Evolutionary conservation across 345 rosid genomes (phyloP), one percentile per base, ranked within the genome.

Genomic region (Orychophragmus violaceus): DNA sequence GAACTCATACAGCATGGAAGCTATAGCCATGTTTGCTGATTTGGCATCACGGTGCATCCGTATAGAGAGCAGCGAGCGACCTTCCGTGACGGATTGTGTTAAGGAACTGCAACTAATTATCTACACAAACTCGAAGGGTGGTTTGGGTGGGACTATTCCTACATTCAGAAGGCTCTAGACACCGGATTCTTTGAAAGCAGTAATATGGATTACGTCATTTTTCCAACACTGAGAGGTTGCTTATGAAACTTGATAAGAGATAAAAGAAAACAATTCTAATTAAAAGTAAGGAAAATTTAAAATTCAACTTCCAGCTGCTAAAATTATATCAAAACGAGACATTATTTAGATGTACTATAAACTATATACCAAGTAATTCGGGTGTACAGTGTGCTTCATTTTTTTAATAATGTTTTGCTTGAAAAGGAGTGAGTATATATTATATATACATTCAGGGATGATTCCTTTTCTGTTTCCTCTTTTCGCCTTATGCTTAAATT

Each of bases 41-140:
- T 64, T 93, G 56, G 98, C 97, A 71, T 90, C 97, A 18, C 83
- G 98, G n/a, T 90, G 98, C 41, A 88, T 93, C 53, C 94, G 92
- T 27, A 72, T 74, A 36, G 97, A 88, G 67, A 88, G 98, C 64
- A 77, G 78, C n/a, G 94, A 90, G 74, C 78, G 98, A 59, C 97
- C 98, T 48, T 76, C 86, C 0, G 89, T 93, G 82, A 74, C 68
- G n/a, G 96, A 88, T 70, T 93, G 96, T 68, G 70, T 86, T 42
- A 88, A 84, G 74, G 96, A 93, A 78, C 87, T 93, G 68, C 96
- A 86, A 67, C 77, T 84, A 53, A 85, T 84, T 62, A 79, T 82
- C 61, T 78, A 77, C 59, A 78, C 85, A 69, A 93, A 90, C 78
- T 82, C 86, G 2, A 88, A 85, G 83, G 82, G 90, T 60, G 86